Base-by-base conservation (phyloP, 2,329 filamentous ascomycete genomes). In the Penicillium aurantiogriseum region DNA sequence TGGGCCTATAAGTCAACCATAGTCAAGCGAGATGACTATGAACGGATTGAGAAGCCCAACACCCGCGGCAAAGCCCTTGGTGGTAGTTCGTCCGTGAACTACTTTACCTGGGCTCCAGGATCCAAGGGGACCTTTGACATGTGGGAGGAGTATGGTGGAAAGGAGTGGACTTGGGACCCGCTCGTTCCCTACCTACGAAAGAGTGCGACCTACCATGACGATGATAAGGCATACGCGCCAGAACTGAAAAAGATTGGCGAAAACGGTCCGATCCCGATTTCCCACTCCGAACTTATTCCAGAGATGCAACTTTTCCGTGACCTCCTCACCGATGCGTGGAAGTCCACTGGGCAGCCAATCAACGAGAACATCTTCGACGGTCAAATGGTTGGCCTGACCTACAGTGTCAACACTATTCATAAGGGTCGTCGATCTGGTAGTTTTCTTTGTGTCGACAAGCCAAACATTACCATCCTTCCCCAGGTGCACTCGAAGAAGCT, bases 1-100 rank as follows among this genome's bases (percentile, higher is more conserved):
- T 86, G 83, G 83, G 76, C 76, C 0, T 87, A 85, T 71, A 86
- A 87, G 74, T 83, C 82, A 2, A 85, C 82, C 31, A 80, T 87
- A 72, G 79, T 87, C 67, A 79, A 85, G 48, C 67, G 68, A n/a
- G 65, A 68, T 11, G 69, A 87, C 63, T 87, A 86, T 66, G 80
- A 81, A 50, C 81, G 85, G 11, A 75, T 86, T 38, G 84, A 87
- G 67, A 86, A 86, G 74, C 84, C 83, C 45, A 86, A 87, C 67
- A 85, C 84, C 10, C 79, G 84, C 40, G 82, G 85, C 10, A 85
- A 84, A 70, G 77, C 77, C 2, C 81, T 87, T 0, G 85, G 85
- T 36, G 85, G 85, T 17, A 83, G 81, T 58, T 81, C 79, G 0
- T 82, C 76, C 39, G 69, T 85, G 48, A 88, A 88, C 72, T 88